A percentile compares a stretch with the other conserved stretches of the same genome.
phyloP scores from a whole-genome alignment of 2,329 filamentous ascomycete species.

The Madurella fahalii region DNA sequence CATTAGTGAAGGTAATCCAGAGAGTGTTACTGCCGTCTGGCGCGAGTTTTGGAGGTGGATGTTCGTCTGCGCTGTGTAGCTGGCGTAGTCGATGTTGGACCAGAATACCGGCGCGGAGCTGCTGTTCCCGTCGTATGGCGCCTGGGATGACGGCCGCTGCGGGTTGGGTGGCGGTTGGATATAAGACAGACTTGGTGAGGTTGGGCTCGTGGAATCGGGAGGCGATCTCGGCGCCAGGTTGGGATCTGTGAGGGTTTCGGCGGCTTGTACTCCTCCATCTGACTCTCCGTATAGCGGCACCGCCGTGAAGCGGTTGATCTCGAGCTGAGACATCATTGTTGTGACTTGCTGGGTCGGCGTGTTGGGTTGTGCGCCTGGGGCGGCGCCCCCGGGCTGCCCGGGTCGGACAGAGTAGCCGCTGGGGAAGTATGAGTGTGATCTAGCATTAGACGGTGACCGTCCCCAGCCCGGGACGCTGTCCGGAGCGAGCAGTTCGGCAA shows the following conservation, averaged over 20 bases:
- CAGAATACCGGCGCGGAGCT: conserved; percentile 10
- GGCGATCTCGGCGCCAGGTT: conserved; percentile 13
- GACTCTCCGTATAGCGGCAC: conserved; percentile 24
- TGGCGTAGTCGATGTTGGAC: conserved; percentile 22
- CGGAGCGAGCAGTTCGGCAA: conserved; percentile 2
- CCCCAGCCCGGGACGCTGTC: conserved; percentile 15
- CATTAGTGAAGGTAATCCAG: conserved; percentile 22
- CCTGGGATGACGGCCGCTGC: not conserved
- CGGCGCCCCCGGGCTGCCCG: conserved; percentile 2
- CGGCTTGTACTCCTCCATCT: conserved; percentile 27
- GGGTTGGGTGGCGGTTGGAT: conserved; percentile 2
- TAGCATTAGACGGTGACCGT: conserved; percentile 19
- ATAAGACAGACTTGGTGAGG: conserved; percentile 10
- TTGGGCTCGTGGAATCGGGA: not conserved
- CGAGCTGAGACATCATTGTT: conserved; percentile 22
- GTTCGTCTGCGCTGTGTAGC: conserved; percentile 21
- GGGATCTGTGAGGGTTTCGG: conserved; percentile 26
- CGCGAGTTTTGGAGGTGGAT: conserved; percentile 13
- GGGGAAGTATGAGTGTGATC: conserved; percentile 12
- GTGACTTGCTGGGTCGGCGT: conserved; percentile 15
- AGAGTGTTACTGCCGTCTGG: conserved; percentile 5
- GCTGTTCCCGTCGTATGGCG: not conserved
- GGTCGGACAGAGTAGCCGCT: conserved; percentile 11
- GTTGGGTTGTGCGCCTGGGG: conserved; percentile 8
- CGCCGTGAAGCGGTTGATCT: conserved; percentile 23